phyloP scores from a whole-genome alignment of 805 yeast species.

The Kazachstania martiniae region DNA sequence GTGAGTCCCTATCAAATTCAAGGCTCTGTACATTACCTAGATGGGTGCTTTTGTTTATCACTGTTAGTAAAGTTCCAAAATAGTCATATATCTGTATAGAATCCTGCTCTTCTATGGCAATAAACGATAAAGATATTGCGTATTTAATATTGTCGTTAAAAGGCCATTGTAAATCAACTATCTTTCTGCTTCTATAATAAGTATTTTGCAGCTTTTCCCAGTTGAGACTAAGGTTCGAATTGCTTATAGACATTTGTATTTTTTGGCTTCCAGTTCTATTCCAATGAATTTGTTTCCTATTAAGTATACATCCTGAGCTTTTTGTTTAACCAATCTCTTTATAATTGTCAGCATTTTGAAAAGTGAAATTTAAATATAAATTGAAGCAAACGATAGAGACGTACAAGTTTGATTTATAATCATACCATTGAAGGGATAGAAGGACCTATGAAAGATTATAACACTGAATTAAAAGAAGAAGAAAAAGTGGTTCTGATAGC shows the following conservation, averaged over 20 bases:
- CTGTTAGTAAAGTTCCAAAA: slow-evolving; percentile 18
- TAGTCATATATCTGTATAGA: slow-evolving; percentile 31
- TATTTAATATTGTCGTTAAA: slow-evolving; percentile 9
- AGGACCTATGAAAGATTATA: too few species aligned
- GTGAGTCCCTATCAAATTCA: slow-evolving; percentile 11
- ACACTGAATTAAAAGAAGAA: too few species aligned
- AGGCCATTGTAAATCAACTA: slow-evolving; percentile 16
- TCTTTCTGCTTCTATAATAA: slow-evolving; percentile 46
- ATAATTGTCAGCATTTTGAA: too few species aligned
- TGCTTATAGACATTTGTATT: not conserved
- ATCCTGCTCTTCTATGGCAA: slow-evolving; percentile 30
- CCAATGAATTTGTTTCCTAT: too few species aligned
- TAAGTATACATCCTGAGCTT: too few species aligned
- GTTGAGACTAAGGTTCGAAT: slow-evolving; percentile 33
- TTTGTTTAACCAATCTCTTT: too few species aligned
- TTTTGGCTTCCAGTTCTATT: too few species aligned
- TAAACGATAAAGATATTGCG: slow-evolving; percentile 32
- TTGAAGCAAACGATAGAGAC: too few species aligned
- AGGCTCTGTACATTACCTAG: slow-evolving; percentile 11
- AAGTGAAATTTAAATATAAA: too few species aligned
- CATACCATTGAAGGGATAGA: too few species aligned
- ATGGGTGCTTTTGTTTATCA: slow-evolving; percentile 2
- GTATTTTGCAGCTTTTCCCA: slow-evolving; percentile 77
- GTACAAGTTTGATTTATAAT: too few species aligned
- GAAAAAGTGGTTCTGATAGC: slow-evolving; percentile 54